Evolutionary conservation across 2,329 filamentous ascomycete species (phyloP), one percentile per base, ranked within the genome.

Genomic region (Colletotrichum karsti): DNA sequence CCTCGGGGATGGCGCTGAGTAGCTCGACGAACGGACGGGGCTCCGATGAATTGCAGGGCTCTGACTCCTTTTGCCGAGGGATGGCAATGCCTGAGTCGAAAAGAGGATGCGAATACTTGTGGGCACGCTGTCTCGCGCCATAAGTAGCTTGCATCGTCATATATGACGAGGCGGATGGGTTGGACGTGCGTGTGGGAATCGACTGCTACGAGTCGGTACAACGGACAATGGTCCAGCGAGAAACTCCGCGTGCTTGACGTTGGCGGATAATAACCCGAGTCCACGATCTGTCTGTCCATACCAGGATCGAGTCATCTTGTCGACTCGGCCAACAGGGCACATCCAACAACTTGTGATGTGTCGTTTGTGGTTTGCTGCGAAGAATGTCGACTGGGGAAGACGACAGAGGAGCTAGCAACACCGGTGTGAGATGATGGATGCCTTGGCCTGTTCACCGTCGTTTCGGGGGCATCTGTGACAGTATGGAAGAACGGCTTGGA

Each of bases 401-500:
- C 26, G 28, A 50, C 15, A 15, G 9, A 28, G 30, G 15, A 26
- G 35, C 15, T 44, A 12, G 37, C 28, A 51, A 62, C 63, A 55
- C 58, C 12, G 57, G 26, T 60, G 57, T 41, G 58, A 54, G 39
- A 41, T 26, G 48, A 55, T 44, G 57, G 44, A 30, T 59, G 24
- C 42, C 63, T 66, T 62, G 63, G 50, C 58, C 20, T 63, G 39
- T 50, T 55, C 39, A 63, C 58, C 63, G 63, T 66, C 35, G 58
- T 66, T 66, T 66, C 63, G 58, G 58, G 48, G 41, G 63, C 33
- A 66, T 46, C n/a, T 37, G 39, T 37, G 63, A 51, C 9, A 22
- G 30, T 48, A 15, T 39, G 22, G 30, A 35, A 41, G 33, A 44
- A 37, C 39, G 37, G 24, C 28, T 44, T 39, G 42, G 55, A 58